Conservation (phyloP, 2,329 filamentous ascomycete species). For the Helotiales sp. region DNA sequence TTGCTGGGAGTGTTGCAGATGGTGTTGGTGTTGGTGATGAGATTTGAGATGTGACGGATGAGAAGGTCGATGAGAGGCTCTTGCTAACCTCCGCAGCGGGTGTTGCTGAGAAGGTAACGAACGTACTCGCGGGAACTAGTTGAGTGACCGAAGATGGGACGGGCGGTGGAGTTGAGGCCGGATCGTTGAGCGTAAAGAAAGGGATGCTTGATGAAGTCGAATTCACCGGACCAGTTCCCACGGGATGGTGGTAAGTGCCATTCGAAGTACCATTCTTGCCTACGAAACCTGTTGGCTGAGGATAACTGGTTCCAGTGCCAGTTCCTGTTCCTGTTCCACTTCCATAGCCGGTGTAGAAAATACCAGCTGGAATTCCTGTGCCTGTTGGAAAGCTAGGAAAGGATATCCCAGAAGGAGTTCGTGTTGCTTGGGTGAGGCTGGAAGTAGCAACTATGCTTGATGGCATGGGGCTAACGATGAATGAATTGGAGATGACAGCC, state of each 20-base stretch:
- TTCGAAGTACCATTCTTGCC: slow-evolving; percentile 11
- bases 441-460: neutral
- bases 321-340: slow-evolving; percentile 14
- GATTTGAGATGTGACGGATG: neutral
- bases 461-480: neutral
- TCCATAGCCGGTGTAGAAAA: slow-evolving; percentile 20
- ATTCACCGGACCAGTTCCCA: neutral
- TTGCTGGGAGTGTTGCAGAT: neutral
- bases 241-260: neutral
- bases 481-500: neutral
- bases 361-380: slow-evolving; percentile 19
- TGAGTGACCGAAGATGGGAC: neutral
- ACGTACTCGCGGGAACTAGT: neutral
- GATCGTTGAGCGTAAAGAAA: slow-evolving; percentile 18
- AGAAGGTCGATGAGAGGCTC: neutral
- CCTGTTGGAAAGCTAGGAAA: slow-evolving; percentile 18
- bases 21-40: slow-evolving; percentile 11
- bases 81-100: neutral
- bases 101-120: neutral
- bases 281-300: slow-evolving; percentile 23
- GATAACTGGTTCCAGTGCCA: slow-evolving; percentile 20
- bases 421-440: neutral
- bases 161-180: neutral
- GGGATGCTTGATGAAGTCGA: slow-evolving; percentile 12
- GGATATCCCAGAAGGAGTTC: slow-evolving; percentile 15